Base-by-base conservation (phyloP, 306 rosid genomes). In the Ochetophila trinervis region DNA sequence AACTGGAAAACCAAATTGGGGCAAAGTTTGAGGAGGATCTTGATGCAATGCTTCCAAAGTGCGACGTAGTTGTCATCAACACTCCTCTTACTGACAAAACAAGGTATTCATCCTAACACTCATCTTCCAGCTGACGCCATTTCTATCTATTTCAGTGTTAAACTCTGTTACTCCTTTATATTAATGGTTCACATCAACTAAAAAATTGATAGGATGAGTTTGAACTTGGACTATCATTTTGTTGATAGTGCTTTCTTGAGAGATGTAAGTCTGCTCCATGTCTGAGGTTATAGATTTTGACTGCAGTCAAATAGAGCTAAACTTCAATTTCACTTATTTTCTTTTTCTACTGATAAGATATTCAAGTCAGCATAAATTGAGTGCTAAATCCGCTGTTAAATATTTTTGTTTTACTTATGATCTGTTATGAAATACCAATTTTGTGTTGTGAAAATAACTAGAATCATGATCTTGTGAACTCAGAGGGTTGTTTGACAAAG, bases 11-110 rank as follows among this genome's bases (percentile, higher is more conserved):
- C 16, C 73, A 87, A 79, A 79, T n/a, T 2, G 97, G 97, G 58
- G 97, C 96, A 0, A 80, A 84, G 75, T 93, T 79, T 75, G 97
- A 89, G 83, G 97, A 89, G 80, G 96, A 93, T 47, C 84, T 93
- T 53, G 98, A 93, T 74, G 84, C 87, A n/a, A 85, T 93, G 97
- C 89, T 93, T 78, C 97, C 94, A 4, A 93, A 93, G 72, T 93
- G 98, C 56, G 98, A 93, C 23, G 75, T 93, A 3, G 56, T 93
- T 76, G 98, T 93, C 62, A 78, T 93, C 81, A 93, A 93, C 85
- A 93, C 58, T 0, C 98, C 98, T 58, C 94, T 89, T 32, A 93
- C 98, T 37, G 96, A 87, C 8, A 83, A 93, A 78, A 93, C 98
- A 57, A 82, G 91, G 98, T 89, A 84, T 42, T 67, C n/a, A 6